Evolutionary conservation across 1,284 basidiomycete genomes (phyloP).

Genomic region (Tausonia pullulans): DNA sequence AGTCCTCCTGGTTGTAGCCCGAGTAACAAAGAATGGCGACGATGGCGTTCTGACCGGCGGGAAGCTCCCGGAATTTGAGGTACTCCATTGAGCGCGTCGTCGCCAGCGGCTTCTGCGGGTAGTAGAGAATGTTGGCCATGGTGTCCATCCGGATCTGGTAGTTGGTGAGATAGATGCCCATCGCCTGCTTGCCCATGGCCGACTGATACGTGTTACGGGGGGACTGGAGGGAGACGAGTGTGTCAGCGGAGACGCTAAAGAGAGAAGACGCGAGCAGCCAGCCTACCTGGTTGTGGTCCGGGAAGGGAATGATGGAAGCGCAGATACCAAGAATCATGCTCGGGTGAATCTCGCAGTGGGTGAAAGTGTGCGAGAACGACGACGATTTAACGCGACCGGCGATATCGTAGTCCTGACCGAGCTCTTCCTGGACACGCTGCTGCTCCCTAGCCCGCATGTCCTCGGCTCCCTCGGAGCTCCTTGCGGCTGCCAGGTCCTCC

Average conservation of each 20-base stretch:
- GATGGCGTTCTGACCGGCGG: conserved; percentile 95
- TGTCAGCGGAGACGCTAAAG: not conserved
- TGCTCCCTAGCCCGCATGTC: conserved; percentile 35
- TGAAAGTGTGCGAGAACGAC: conserved; percentile 80
- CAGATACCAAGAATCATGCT: conserved; percentile 98
- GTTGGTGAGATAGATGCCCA: conserved; percentile 97
- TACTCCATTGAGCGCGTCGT: conserved; percentile 99
- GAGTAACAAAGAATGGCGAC: conserved; percentile 98
- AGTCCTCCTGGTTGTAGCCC: conserved; percentile 99
- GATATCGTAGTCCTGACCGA: conserved; percentile 63
- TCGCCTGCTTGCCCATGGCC: conserved; percentile 99
- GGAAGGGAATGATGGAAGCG: conserved; percentile 98
- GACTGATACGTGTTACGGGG: conserved; percentile 99
- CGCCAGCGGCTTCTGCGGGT: conserved; percentile 96
- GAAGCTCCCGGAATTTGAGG: conserved; percentile 91
- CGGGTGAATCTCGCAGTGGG: conserved; percentile 98
- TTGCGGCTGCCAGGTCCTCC: conserved; percentile 81
- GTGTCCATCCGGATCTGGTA: conserved; percentile 96
- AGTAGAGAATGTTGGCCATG: conserved; percentile 97
- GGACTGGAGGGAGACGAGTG: conserved; percentile 45
- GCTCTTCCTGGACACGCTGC: conserved; percentile 42
- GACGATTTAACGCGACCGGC: conserved; percentile 74
- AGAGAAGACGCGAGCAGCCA: not conserved
- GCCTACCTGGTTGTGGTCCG: conserved; percentile 92
- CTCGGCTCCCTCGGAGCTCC: conserved; percentile 43